Evolutionary conservation across 2,329 filamentous ascomycete species (phyloP).

Genomic region (Aaosphaeria arxii): DNA sequence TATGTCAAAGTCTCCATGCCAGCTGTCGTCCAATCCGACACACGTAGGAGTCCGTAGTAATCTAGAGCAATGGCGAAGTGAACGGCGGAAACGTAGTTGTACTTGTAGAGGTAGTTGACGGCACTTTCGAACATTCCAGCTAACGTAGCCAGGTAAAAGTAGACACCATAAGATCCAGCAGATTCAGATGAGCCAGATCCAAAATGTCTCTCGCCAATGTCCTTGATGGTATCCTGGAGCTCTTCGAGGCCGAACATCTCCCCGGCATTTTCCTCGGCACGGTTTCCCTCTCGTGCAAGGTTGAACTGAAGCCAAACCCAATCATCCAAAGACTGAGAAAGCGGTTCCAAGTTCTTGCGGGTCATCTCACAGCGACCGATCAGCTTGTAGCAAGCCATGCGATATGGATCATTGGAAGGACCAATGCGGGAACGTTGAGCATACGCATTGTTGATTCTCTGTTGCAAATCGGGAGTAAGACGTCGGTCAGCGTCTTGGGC

Average conservation of each 20-base stretch:
- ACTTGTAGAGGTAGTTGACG: slow-evolving; percentile 84
- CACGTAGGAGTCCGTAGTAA: slow-evolving; percentile 65
- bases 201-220: slow-evolving; percentile 91
- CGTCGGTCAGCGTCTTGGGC: slow-evolving; percentile 72
- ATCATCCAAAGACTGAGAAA: slow-evolving; percentile 61
- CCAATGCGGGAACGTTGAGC: slow-evolving; percentile 80
- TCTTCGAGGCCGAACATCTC: slow-evolving; percentile 63
- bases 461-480: slow-evolving; percentile 74
- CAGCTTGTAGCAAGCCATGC: slow-evolving; percentile 97
- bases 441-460: slow-evolving; percentile 87
- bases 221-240: slow-evolving; percentile 75
- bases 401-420: slow-evolving; percentile 87
- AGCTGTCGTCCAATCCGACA: slow-evolving; percentile 72
- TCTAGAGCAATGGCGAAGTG: slow-evolving; percentile 89
- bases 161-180: slow-evolving; percentile 78
- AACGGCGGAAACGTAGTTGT: slow-evolving; percentile 88
- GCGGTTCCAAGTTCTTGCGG: slow-evolving; percentile 54
- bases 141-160: slow-evolving; percentile 88
- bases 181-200: slow-evolving; percentile 76
- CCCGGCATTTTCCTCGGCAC: slow-evolving; percentile 59
- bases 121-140: slow-evolving; percentile 94
- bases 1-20: slow-evolving; percentile 58
- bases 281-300: slow-evolving; percentile 60
- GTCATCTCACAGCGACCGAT: slow-evolving; percentile 72
- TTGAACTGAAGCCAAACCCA: slow-evolving; percentile 67